phyloP scores from a whole-genome alignment of 2,329 filamentous ascomycete genomes.

The Purpureocillium lavendulum region DNA sequence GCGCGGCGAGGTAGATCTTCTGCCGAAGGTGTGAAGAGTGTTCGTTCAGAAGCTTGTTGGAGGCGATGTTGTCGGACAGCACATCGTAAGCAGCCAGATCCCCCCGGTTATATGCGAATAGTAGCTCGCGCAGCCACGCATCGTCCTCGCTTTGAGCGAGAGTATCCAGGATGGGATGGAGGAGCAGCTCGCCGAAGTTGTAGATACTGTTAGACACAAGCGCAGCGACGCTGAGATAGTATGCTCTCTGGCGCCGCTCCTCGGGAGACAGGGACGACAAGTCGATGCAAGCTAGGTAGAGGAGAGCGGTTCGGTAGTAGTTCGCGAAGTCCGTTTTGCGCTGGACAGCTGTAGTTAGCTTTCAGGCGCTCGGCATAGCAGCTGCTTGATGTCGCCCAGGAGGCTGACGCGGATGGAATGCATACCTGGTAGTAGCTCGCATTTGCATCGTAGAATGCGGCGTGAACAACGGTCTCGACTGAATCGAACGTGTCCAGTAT shows the following conservation, averaged over 20 bases:
- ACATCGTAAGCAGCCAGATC: constrained; percentile 83
- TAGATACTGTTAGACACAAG: constrained; percentile 93
- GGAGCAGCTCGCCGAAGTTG: constrained; percentile 97
- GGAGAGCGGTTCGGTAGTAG: constrained; percentile 95
- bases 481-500: constrained; percentile 89
- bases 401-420: not conserved
- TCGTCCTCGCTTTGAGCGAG: constrained; percentile 62
- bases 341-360: too few relatives aligned
- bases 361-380: too few relatives aligned
- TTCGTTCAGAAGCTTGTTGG: constrained; percentile 69
- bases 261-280: constrained; percentile 62
- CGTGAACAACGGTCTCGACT: constrained; percentile 91
- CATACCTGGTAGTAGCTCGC: constrained; percentile 82
- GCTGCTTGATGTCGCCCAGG: too few relatives aligned
- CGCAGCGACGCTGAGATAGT: constrained; percentile 87
- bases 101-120: constrained; percentile 95
- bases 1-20: constrained; percentile 93
- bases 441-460: constrained; percentile 91
- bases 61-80: constrained; percentile 70
- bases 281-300: constrained; percentile 95
- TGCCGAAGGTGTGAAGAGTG: constrained; percentile 83
- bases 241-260: constrained; percentile 77
- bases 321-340: constrained; percentile 84
- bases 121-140: constrained; percentile 86
- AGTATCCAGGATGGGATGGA: constrained; percentile 90